phyloP scores from a whole-genome alignment of 306 rosid species.

The Cyamopsis tetragonoloba region DNA sequence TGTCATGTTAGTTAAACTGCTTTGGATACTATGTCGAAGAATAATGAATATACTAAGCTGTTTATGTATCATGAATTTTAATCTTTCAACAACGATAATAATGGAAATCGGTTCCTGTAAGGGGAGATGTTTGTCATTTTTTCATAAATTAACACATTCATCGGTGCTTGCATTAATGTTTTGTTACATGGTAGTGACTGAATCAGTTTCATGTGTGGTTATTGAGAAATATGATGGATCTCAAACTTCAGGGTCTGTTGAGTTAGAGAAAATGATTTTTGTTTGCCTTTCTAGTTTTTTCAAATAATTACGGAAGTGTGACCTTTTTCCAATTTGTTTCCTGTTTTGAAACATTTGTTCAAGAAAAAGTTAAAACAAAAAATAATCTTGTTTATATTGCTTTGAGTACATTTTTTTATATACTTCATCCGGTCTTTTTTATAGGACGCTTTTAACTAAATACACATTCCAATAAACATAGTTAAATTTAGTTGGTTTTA shows the following conservation, averaged over 20 bases:
- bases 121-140: constrained; percentile 13
- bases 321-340: too few relatives aligned
- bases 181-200: not conserved
- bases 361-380: too few relatives aligned
- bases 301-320: too few relatives aligned
- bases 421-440: too few relatives aligned
- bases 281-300: too few relatives aligned
- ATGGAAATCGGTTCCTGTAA: not conserved
- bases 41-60: not conserved
- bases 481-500: too few relatives aligned
- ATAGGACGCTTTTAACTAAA: too few relatives aligned
- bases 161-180: not conserved
- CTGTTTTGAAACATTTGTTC: too few relatives aligned
- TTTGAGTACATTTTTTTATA: too few relatives aligned
- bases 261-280: too few relatives aligned
- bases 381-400: too few relatives aligned
- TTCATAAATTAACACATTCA: not conserved
- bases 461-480: too few relatives aligned
- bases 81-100: not conserved
- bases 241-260: not conserved
- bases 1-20: not conserved
- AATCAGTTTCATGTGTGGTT: not conserved
- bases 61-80: not conserved
- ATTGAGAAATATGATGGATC: constrained; percentile 5
- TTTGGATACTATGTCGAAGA: constrained; percentile 4